Conservation (phyloP, 2,329 filamentous ascomycete genomes). For the Colletotrichum gigasporum region DNA sequence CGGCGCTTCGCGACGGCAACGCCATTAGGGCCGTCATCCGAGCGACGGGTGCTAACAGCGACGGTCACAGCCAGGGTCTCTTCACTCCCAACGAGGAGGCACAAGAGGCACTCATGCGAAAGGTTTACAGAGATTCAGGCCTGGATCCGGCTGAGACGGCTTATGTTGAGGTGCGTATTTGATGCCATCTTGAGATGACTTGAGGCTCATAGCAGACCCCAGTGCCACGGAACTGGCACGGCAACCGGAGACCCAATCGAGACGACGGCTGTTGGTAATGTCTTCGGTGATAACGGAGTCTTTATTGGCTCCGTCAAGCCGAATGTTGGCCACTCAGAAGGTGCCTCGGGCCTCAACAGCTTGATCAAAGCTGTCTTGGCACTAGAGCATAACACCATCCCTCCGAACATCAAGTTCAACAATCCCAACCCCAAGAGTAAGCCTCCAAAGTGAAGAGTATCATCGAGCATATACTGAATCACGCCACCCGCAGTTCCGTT, state of each 20-base stretch:
- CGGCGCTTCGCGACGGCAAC: conserved; percentile 51
- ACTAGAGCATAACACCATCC: conserved; percentile 42
- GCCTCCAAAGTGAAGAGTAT: no score
- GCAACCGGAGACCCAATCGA: conserved; percentile 58
- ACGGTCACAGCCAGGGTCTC: conserved; percentile 47
- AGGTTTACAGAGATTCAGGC: background rate
- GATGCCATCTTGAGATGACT: no score
- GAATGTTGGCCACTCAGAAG: conserved; percentile 49
- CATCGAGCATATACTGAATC: no score
- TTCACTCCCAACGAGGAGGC: conserved; percentile 45
- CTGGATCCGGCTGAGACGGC: background rate
- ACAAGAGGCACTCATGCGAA: conserved; percentile 41
- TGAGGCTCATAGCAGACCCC: no score
- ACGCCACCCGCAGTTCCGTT: conserved; percentile 42
- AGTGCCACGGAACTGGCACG: conserved; percentile 52
- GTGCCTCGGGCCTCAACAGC: conserved; percentile 40
- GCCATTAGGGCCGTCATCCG: conserved; percentile 42
- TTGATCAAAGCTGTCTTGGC: conserved; percentile 45
- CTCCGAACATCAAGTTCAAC: conserved; percentile 43
- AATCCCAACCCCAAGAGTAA: conserved; percentile 41
- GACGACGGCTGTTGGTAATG: conserved; percentile 39
- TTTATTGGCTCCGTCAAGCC: conserved; percentile 40
- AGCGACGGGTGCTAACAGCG: conserved; percentile 38
- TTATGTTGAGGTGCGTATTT: background rate
- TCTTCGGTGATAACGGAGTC: conserved; percentile 38